These are phyloP conservation scores for Candida pseudocylindracea DNA, from an alignment of 1,139 yeast genomes.

Conservation along the genomic window DNA sequence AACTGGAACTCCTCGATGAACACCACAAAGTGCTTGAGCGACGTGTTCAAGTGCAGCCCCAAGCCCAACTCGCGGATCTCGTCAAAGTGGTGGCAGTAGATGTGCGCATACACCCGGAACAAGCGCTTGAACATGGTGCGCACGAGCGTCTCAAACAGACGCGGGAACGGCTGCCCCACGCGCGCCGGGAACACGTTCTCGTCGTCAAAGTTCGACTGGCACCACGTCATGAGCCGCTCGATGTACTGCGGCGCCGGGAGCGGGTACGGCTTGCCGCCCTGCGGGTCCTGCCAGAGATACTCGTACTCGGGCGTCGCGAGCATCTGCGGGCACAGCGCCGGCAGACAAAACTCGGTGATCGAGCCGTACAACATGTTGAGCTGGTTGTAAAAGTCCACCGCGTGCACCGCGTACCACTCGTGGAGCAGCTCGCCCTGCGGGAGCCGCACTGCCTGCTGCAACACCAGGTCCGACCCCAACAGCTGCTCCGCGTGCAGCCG, in stretches of 20 bases:
- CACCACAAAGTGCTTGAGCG: slow-evolving; percentile 81
- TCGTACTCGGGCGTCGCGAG: slow-evolving; percentile 94
- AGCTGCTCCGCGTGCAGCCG: slow-evolving; percentile 86
- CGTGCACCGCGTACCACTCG: slow-evolving; percentile 95
- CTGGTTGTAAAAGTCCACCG: slow-evolving; percentile 81
- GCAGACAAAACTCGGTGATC: slow-evolving; percentile 90
- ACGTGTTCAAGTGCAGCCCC: slow-evolving; percentile 83
- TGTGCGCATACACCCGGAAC: slow-evolving; percentile 93
- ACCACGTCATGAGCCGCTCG: slow-evolving; percentile 86
- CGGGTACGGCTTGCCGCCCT: slow-evolving; percentile 20
- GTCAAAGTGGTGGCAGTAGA: slow-evolving; percentile 93
- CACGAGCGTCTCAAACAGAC: slow-evolving; percentile 46
- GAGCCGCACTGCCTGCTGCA: slow-evolving; percentile 79
- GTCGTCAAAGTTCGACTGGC: slow-evolving; percentile 74
- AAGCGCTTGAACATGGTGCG: slow-evolving; percentile 76
- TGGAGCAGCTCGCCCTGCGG: slow-evolving; percentile 85
- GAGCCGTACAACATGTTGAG: slow-evolving; percentile 93
- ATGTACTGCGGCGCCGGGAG: slow-evolving; percentile 88
- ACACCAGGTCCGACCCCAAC: slow-evolving; percentile 74
- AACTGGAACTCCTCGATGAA: slow-evolving; percentile 70
- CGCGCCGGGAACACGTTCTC: slow-evolving; percentile 79
- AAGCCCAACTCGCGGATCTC: slow-evolving; percentile 81
- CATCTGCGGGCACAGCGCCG: slow-evolving; percentile 84
- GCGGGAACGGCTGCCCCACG: slow-evolving; percentile 70
- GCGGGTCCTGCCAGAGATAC: slow-evolving; percentile 79